Evolutionary conservation across 1,139 yeast genomes (phyloP).

Genomic region (Debaryomyces psychrophilus): DNA sequence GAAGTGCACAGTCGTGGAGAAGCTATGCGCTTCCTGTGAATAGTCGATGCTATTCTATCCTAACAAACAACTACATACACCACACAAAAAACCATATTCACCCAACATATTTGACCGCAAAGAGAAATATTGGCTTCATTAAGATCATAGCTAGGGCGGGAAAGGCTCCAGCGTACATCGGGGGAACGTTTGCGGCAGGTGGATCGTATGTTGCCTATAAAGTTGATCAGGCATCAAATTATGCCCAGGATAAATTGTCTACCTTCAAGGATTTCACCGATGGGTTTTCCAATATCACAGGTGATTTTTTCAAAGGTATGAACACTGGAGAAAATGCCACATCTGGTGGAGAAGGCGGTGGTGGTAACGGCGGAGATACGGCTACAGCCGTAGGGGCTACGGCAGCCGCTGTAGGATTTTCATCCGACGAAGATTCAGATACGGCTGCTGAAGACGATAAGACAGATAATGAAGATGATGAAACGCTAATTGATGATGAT

Average conservation of each 20-base stretch:
- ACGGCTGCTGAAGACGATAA: conserved; percentile 21
- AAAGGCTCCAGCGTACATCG: conserved; percentile 76
- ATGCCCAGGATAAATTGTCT: conserved; percentile 66
- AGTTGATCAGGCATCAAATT: conserved; percentile 80
- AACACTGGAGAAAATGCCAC: conserved; percentile 21
- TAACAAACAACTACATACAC: not conserved
- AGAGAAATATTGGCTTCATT: conserved; percentile 48
- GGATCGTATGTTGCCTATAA: conserved; percentile 91
- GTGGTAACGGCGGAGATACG: conserved; percentile 31
- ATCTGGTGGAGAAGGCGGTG: conserved; percentile 30
- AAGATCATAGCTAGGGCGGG: conserved; percentile 49
- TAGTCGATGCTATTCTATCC: conserved; percentile 5
- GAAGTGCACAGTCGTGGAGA: conserved; percentile 1
- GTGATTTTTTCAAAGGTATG: conserved; percentile 40
- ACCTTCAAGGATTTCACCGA: conserved; percentile 62
- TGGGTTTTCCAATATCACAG: conserved; percentile 47
- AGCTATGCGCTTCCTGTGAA: not conserved
- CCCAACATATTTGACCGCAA: conserved; percentile 4
- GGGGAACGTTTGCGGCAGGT: conserved; percentile 93
- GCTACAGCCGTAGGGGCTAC: conserved; percentile 50
- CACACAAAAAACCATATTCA: conserved; percentile 4
- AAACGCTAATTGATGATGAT: conserved; percentile 34
- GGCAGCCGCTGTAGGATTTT: conserved; percentile 46
- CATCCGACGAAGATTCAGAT: conserved; percentile 28
- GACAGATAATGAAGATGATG: conserved; percentile 38